These are phyloP conservation scores for Phaeodactylum tricornutum DNA, from an alignment of 108 stramenopile species.

Conservation along the genomic window DNA sequence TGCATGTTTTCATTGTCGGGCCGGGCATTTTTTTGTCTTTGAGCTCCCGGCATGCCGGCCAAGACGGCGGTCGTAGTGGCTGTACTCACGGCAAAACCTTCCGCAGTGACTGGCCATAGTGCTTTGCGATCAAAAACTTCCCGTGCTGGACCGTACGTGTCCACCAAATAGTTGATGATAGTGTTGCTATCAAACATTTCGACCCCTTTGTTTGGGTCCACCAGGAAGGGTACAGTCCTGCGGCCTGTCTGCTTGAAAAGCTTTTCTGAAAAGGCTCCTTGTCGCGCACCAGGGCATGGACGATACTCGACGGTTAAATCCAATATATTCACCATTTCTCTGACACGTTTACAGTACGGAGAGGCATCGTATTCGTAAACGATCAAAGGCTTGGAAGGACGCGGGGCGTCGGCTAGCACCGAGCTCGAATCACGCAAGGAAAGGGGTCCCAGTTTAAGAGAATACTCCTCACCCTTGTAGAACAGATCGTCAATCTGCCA, in stretches of 20 bases:
- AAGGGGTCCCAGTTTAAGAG: no score
- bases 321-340: conserved; percentile 76
- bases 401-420: no score
- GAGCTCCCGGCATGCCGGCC: conserved; percentile 36
- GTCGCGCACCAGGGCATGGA: conserved; percentile 49
- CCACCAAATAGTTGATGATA: conserved; percentile 78
- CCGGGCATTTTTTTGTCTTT: conserved; percentile 38
- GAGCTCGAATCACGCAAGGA: no score
- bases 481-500: no score
- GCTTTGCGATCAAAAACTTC: neutral
- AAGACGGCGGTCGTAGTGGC: conserved; percentile 36
- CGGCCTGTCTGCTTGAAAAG: conserved; percentile 65
- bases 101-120: conserved; percentile 54
- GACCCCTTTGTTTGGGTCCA: conserved; percentile 84
- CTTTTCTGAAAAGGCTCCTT: conserved; percentile 59
- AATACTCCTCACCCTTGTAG: no score
- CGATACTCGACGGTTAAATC: conserved; percentile 72
- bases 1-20: conserved; percentile 64
- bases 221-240: conserved; percentile 80
- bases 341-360: conserved; percentile 78
- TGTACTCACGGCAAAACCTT: conserved; percentile 42
- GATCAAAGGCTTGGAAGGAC: conserved; percentile 60
- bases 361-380: conserved; percentile 85
- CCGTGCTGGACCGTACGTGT: conserved; percentile 46
- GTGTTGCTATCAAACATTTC: conserved; percentile 71